Base-by-base conservation (phyloP, 1,139 yeast species). In the Taiozyma onychis region DNA sequence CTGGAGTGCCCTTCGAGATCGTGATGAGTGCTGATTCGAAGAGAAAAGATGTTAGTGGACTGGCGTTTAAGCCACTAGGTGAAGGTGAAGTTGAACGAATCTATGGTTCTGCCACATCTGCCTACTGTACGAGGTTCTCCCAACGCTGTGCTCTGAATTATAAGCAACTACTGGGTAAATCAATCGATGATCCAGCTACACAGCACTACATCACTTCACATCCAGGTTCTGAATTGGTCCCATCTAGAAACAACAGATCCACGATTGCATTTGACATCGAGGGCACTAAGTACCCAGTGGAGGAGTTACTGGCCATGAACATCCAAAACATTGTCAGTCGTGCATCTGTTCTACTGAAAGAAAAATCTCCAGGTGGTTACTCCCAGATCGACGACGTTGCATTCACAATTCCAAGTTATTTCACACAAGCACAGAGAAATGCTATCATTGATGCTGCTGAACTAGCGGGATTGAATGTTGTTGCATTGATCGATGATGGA, bases 21-120 rank as follows among this genome's bases (percentile, higher is more conserved):
- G 85, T 93, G 13, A 72, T 93, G 53, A 88, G 97, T 5, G 85
- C 88, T 42, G 98, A 93, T 63, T 88, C 97, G 8, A 89, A 90
- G 67, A 77, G 99, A 53, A 93, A 93, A 66, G 98, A 93, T 61
- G 73, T 83, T 13, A 78, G 91, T 2, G 97, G 95, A 1, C 61
- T 93, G 30, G 83, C 88, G 1, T 75, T 91, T 54, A 79, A 86
- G 56, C 68, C 70, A 6, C 60, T 72, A 13, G 72, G 71, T 4
- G 72, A 71, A 2, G 69, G 69, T 41, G 85, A 77, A 39, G 58
- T 85, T 24, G 95, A 86, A 62, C 76, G 98, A 56, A 71, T 81
- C 1, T 91, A 85, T 64, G 98, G 98, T 5, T 79, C 89, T 2
- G 80, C 84, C 22, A 88, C 93, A 1, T 77, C 82, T 18, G 77